These are phyloP conservation scores for Wickerhamomyces alni DNA, from an alignment of 805 yeast species.

Conservation along the genomic window DNA sequence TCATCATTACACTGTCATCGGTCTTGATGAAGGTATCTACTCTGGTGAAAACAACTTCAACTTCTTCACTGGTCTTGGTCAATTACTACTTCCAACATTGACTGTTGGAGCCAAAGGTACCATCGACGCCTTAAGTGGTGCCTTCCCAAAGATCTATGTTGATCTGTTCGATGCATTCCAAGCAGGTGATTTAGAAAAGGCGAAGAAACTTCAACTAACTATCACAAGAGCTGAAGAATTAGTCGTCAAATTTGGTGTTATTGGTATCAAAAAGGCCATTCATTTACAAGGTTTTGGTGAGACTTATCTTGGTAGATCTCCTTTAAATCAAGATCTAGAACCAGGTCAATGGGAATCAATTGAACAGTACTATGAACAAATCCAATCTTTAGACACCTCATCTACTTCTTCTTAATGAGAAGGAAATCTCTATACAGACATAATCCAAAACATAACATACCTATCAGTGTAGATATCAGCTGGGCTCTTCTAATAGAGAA, in stretches of 20 bases:
- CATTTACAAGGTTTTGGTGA: conserved; percentile 37
- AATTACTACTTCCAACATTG: conserved; percentile 41
- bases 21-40: conserved; percentile 33
- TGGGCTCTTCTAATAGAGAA: conserved; percentile 13
- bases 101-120: conserved; percentile 44
- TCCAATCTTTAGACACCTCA: conserved; percentile 9
- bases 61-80: conserved; percentile 46
- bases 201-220: conserved; percentile 35
- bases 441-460: conserved; percentile 5
- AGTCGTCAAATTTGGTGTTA: conserved; percentile 34
- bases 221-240: conserved; percentile 38
- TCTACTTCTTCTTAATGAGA: not conserved
- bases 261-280: conserved; percentile 42
- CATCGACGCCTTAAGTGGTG: conserved; percentile 47
- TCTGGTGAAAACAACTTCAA: conserved; percentile 32
- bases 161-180: conserved; percentile 33
- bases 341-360: conserved; percentile 25
- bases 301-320: conserved; percentile 39
- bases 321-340: conserved; percentile 34
- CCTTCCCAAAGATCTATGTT: conserved; percentile 44
- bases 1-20: conserved; percentile 39
- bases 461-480: conserved; percentile 4
- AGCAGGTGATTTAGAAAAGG: conserved; percentile 35
- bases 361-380: conserved; percentile 8
- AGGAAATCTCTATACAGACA: conserved; percentile 5